Percentiles rank a stretch among this genome's conserved stretches.
Conservation (phyloP, 352 stramenopile genomes). For the Globisporangium megalacanthum region DNA sequence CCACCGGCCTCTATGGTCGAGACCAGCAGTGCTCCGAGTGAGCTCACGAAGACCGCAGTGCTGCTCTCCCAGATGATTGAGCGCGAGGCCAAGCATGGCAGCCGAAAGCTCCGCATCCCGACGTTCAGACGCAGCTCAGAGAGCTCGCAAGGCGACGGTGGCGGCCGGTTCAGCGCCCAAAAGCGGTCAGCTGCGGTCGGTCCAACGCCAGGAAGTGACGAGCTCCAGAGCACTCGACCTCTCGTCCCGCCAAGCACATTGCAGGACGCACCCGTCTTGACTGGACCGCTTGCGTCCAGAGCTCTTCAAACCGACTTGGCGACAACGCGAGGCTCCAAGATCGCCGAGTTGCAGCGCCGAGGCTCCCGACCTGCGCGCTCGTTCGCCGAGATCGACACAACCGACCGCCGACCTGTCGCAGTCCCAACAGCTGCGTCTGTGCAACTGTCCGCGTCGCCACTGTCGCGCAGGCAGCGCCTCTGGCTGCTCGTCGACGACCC, state of each 20-base stretch:
- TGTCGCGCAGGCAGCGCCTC: slow-evolving; percentile 4
- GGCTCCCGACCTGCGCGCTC: background rate
- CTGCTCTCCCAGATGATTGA: slow-evolving; percentile 67
- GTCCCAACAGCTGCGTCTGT: background rate
- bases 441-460: background rate
- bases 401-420: background rate
- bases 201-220: background rate
- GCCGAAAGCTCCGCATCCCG: slow-evolving; percentile 27
- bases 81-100: slow-evolving; percentile 39
- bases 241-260: background rate
- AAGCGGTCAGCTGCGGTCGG: slow-evolving; percentile 4
- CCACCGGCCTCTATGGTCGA: background rate
- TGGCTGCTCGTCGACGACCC: slow-evolving; percentile 71
- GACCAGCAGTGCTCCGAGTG: slow-evolving; percentile 1
- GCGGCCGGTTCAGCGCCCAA: slow-evolving; percentile 2
- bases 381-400: background rate
- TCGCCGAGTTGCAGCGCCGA: slow-evolving; percentile 3
- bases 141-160: background rate
- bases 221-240: background rate
- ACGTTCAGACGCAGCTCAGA: slow-evolving; percentile 23
- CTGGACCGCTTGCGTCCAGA: background rate
- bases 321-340: slow-evolving; percentile 3
- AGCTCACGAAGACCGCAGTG: slow-evolving; percentile 54
- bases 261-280: background rate
- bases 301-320: background rate